Base-by-base conservation (phyloP, 1,284 basidiomycete genomes). In the Sphaerobolus stellatus region DNA sequence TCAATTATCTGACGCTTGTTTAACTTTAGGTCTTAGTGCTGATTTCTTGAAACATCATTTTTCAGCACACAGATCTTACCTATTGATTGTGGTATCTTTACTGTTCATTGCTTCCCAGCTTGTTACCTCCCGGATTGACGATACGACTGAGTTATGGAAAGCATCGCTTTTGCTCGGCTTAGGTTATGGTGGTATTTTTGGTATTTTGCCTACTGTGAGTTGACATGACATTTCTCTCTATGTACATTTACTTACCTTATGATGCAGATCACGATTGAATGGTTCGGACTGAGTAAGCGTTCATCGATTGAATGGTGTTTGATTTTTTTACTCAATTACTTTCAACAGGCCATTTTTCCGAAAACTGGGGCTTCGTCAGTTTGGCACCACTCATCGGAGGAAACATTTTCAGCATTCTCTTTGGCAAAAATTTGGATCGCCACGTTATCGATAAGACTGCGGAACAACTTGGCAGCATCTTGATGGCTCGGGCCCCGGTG, bases 341-440 rank as follows among this genome's bases (percentile, higher is more conserved):
- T 33, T 29, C 9, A 20, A 57, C 57, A 86, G 84, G 73, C 14
- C 86, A 87, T 62, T 85, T 91, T 63, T 84, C 84, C 3, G 86
- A 93, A 71, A 96, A 95, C 68, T 94, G 86, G 86, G 94, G 94
- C 16, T 90, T 82, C 65, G 77, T 89, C 27, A 83, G 82, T 6
- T 71, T 94, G 18, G 81, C 88, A 0, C 92, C 94, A 1, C 79
- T 93, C 55, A 48, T 94, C 2, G 90, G 88, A 6, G 90, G 90
- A 0, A 96, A 95, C 71, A 50, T 92, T 1, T 92, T 94, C 70
- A 93, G 92, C 38, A 64, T 95, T 36, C 74, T 89, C 40, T 96
- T 95, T 64, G 94, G 94, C 1, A 74, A 73, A 38, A 86, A 90
- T 59, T 77, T 92, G 38, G 92, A 94, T 61, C 76, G 83, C 4